Percentiles rank a stretch among this genome's conserved stretches.
Evolutionary conservation across 2,329 filamentous ascomycete genomes (phyloP).

Genomic region (Pseudogymnoascus sp.): DNA sequence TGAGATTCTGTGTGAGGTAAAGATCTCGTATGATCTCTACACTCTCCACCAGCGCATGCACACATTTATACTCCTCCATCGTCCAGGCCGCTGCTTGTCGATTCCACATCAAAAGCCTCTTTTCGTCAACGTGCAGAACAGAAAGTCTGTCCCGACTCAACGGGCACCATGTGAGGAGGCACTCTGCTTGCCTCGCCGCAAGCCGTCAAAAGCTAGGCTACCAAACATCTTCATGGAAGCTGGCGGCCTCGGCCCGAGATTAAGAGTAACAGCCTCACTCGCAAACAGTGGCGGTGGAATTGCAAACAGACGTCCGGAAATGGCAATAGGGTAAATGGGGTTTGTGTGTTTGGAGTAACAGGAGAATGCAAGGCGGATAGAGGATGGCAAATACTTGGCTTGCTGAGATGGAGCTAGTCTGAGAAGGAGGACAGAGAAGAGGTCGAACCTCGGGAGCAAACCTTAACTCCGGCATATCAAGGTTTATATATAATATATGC

Average conservation of each 20-base stretch:
- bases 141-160: background rate
- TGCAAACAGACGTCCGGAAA: background rate
- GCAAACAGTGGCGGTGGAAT: background rate
- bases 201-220: background rate
- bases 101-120: constrained; percentile 3
- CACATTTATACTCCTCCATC: background rate
- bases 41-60: background rate
- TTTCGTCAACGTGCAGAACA: background rate
- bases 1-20: constrained; percentile 1
- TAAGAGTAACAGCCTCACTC: background rate
- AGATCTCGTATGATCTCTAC: background rate
- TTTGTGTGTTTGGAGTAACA: background rate
- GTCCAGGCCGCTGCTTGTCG: background rate
- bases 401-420: background rate
- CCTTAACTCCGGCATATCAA: background rate
- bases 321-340: background rate
- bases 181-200: background rate
- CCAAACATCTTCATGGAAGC: background rate
- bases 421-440: background rate
- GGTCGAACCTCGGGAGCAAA: background rate
- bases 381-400: background rate
- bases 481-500: background rate
- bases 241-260: background rate
- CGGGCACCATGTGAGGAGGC: background rate
- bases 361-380: background rate